Base-by-base conservation (phyloP, 306 rosid species). In the Cucumis sativus region DNA sequence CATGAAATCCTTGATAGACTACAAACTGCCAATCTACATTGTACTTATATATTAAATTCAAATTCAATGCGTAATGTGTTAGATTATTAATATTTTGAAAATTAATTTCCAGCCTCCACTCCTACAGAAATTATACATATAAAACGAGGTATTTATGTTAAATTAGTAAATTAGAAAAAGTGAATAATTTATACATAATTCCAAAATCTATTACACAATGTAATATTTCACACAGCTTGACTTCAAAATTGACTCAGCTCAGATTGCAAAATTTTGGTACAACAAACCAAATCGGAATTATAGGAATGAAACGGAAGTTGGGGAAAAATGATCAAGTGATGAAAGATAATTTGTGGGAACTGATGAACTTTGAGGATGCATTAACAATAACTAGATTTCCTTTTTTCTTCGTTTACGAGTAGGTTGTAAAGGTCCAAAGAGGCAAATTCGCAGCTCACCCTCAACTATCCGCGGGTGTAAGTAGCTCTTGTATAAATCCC, bases 401-500 rank as follows among this genome's bases (percentile, higher is more conserved):
- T 45, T 60, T 83, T 89, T 88, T 71, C 70, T 62, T 10, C 87
- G 83, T 64, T 87, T 82, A 25, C 82, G 60, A 82, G 85, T 51
- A 60, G 66, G 75, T 64, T 77, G 78, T 79, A 85, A 78, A 25
- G 87, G 85, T 70, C 96, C 98, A 52, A 82, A 89, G 41, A 92
- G 91, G 79, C 89, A 87, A 4, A 95, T 79, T 65, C 91, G 91
- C 68, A 88, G 69, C 77, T 82, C 56, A 52, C 93, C 92, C 66
- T 84, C 82, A 6, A 89, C 84, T 71, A 94, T 74, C 4, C 81
- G 84, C 61, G 78, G 88, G 81, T 92, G 96, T 60, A 95, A 88
- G 14, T 87, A 90, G 80, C 68, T 85, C 86, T 86, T 89, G 89
- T 92, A 92, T 71, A 92, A 60, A 41, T 90, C 98, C 97, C 96